These are phyloP conservation scores for Acmispon strigosus DNA, from an alignment of 306 rosid genomes.

Conservation along the genomic window DNA sequence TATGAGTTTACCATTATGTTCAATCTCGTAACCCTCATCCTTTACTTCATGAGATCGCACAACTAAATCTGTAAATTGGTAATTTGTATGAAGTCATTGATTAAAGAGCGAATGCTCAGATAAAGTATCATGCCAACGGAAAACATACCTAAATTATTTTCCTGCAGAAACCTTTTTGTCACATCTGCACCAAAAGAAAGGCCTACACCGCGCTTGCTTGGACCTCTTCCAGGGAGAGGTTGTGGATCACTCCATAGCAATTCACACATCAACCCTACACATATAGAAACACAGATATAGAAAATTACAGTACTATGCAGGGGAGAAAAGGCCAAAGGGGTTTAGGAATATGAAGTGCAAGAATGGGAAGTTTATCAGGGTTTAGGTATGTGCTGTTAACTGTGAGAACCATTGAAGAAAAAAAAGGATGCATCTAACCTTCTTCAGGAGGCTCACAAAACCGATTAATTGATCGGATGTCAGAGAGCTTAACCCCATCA, in stretches of 20 bases:
- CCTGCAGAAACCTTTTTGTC: slow-evolving; percentile 81
- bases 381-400: neutral
- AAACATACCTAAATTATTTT: slow-evolving; percentile 75
- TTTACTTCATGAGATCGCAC: slow-evolving; percentile 99
- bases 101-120: neutral
- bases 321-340: neutral
- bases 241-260: slow-evolving; percentile 99
- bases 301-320: neutral
- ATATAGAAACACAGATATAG: slow-evolving; percentile 6
- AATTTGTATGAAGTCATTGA: slow-evolving; percentile 12
- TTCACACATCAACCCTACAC: slow-evolving; percentile 94
- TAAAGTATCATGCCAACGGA: neutral
- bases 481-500: slow-evolving; percentile 92
- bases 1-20: slow-evolving; percentile 94
- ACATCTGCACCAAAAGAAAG: slow-evolving; percentile 92
- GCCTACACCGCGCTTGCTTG: slow-evolving; percentile 98
- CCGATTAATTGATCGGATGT: slow-evolving; percentile 78
- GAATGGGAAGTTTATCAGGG: neutral
- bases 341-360: neutral
- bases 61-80: slow-evolving; percentile 62
- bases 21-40: slow-evolving; percentile 97
- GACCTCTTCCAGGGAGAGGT: slow-evolving; percentile 90
- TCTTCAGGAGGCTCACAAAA: slow-evolving; percentile 99
- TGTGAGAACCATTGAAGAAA: slow-evolving; percentile 11
- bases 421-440: slow-evolving; percentile 43